These are phyloP conservation scores for Tricholoma bakamatsutake DNA, from an alignment of 768 basidiomycete genomes.

Conservation along the genomic window DNA sequence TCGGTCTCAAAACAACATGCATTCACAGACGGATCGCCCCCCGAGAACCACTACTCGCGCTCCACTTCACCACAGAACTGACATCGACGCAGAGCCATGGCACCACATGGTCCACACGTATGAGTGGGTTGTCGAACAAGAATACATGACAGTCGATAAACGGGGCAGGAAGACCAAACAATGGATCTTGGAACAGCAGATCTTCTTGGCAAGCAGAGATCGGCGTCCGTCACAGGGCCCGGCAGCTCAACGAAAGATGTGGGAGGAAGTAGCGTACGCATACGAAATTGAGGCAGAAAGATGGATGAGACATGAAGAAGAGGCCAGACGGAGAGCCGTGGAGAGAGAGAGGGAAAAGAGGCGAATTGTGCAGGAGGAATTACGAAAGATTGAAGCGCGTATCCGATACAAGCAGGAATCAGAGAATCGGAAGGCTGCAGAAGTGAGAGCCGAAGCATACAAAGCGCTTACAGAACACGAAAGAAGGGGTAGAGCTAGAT, in stretches of 20 bases:
- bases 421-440: conserved; percentile 41
- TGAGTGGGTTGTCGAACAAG: conserved; percentile 50
- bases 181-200: conserved; percentile 62
- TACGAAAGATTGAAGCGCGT: conserved; percentile 46
- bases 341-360: conserved; percentile 42
- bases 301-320: conserved; percentile 48
- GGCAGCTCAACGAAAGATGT: conserved; percentile 29
- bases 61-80: conserved; percentile 3
- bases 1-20: conserved; percentile 4
- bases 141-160: conserved; percentile 35
- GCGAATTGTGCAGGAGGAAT: conserved; percentile 47
- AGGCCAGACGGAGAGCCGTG: conserved; percentile 35
- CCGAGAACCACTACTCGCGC: conserved; percentile 2
- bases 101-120: conserved; percentile 38
- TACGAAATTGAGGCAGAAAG: conserved; percentile 46
- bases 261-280: conserved; percentile 49
- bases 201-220: conserved; percentile 23
- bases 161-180: conserved; percentile 49
- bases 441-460: conserved; percentile 37
- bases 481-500: conserved; percentile 33
- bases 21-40: conserved; percentile 5
- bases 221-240: conserved; percentile 9
- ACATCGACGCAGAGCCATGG: conserved; percentile 26
- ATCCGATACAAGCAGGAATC: conserved; percentile 45
- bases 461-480: conserved; percentile 38